These are phyloP conservation scores for Apocynum venetum DNA, from an alignment of 257 asterid genomes.

Conservation along the genomic window DNA sequence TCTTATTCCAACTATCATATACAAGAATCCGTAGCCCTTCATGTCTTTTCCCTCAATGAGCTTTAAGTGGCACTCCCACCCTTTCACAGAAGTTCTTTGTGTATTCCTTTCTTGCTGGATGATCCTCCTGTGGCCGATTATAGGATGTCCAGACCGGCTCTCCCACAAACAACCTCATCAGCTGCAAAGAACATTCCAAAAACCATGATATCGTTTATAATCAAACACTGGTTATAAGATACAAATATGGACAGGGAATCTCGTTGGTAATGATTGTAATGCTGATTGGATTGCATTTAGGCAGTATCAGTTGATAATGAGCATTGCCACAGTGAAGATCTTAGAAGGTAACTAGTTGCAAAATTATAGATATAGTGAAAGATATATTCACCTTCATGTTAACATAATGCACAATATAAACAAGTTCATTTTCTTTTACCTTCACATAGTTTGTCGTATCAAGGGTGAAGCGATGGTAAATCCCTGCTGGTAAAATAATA, in stretches of 20 bases:
- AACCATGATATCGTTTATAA: neutral
- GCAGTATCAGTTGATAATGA: neutral
- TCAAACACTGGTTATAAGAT: neutral
- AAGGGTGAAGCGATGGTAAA: conserved; percentile 85
- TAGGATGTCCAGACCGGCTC: conserved; percentile 85
- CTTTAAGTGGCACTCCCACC: conserved; percentile 40
- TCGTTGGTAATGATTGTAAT: neutral
- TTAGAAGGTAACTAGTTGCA: neutral
- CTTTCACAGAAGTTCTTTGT: conserved; percentile 29
- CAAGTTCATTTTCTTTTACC: conserved; percentile 30
- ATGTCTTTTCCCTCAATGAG: conserved; percentile 29
- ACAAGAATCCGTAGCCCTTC: neutral
- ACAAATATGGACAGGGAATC: neutral
- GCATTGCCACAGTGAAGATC: neutral
- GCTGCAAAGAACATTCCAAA: conserved; percentile 30
- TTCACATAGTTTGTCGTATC: conserved; percentile 62
- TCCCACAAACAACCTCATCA: conserved; percentile 86
- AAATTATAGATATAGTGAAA: neutral
- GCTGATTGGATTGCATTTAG: neutral
- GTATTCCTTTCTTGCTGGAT: conserved; percentile 65
- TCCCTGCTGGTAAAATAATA: conserved; percentile 79
- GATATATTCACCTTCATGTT: neutral
- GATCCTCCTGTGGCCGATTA: conserved; percentile 79
- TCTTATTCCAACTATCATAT: neutral
- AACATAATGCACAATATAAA: too few species aligned